Evolutionary conservation across 768 basidiomycete species (phyloP).

Genomic region (Trametes cubensis): DNA sequence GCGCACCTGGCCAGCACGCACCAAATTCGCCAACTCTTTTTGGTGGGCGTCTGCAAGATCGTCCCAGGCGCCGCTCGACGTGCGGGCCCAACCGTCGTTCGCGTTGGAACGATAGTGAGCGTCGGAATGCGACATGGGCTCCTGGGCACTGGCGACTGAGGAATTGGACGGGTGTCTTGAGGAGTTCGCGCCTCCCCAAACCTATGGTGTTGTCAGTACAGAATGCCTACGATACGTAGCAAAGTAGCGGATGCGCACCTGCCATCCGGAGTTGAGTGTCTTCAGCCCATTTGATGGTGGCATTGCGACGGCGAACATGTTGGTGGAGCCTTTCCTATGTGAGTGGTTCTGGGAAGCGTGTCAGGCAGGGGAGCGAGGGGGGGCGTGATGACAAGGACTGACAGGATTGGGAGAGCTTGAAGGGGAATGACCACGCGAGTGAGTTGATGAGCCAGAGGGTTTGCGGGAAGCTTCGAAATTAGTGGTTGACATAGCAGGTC

Average conservation of each 20-base stretch:
- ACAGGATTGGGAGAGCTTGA: slow-evolving; percentile 63
- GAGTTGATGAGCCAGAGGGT: slow-evolving; percentile 70
- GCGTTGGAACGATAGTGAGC: slow-evolving; percentile 49
- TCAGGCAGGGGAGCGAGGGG: slow-evolving; percentile 20
- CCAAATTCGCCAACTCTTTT: slow-evolving; percentile 53
- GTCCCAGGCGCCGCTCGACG: slow-evolving; percentile 63
- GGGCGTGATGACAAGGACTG: slow-evolving; percentile 40
- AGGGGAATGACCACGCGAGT: slow-evolving; percentile 65
- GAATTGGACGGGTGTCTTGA: slow-evolving; percentile 64
- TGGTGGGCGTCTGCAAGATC: slow-evolving; percentile 53
- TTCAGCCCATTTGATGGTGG: slow-evolving; percentile 51
- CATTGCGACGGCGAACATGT: slow-evolving; percentile 58
- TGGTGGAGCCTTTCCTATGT: slow-evolving; percentile 51
- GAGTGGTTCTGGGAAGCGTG: slow-evolving; percentile 14
- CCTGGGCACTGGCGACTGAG: slow-evolving; percentile 56
- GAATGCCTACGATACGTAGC: slow-evolving; percentile 6
- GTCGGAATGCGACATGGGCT: slow-evolving; percentile 50
- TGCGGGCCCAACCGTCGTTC: slow-evolving; percentile 57
- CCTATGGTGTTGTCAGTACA: slow-evolving; percentile 41
- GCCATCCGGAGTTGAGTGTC: slow-evolving; percentile 64
- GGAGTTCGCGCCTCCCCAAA: slow-evolving; percentile 57
- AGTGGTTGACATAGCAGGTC: slow-evolving; percentile 33
- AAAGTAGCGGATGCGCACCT: slow-evolving; percentile 46
- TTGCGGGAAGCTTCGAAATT: slow-evolving; percentile 52
- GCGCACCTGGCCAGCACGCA: slow-evolving; percentile 33